Evolutionary conservation across 805 yeast species (phyloP), one percentile per base, ranked within the genome.

Genomic region (Crinitomyces ghanaensis): DNA sequence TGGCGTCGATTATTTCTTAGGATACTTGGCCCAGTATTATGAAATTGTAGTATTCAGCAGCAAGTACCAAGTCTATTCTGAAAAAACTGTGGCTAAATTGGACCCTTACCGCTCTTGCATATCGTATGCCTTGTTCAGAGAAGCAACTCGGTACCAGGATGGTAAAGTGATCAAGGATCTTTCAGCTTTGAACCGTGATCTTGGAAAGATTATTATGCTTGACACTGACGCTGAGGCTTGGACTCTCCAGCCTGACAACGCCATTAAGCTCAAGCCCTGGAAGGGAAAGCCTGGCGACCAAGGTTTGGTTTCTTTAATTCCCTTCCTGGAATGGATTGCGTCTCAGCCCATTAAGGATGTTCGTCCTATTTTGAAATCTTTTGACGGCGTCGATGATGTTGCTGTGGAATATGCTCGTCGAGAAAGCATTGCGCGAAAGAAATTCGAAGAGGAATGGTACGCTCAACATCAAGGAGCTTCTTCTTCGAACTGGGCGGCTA

Each of bases 1-100:
- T 21, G 99, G 98, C 42, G 76, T 84, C 40, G 98, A 93, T 59
- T 91, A 91, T 65, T 91, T 91, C 62, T 64, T 91, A 54, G 95
- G 93, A 19, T 91, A 91, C 60, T 65, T 91, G 48, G 81, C 95
- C 5, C 94, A 83, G 62, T 88, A 85, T 65, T 91, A 88, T 60
- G 99, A 91, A 63, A 77, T 91, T 54, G 97, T 91, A 34, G 63
- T 93, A 30, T 91, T 91, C 56, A 74, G 88, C 21, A 75, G 85
- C 40, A 82, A 82, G 54, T 78, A 80, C 49, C 77, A 76, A 74
- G 78, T 80, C 66, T 79, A 79, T 55, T 74, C 85, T 37, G 95
- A 86, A 51, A 77, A 70, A 47, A 72, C 84, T 26, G 83, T 86
- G 32, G 75, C 77, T 45, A 86, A 85, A 61, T 68, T 91, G 50